These are phyloP conservation scores for Annona cherimola DNA, from an alignment of 164 flowering plant species.

Conservation along the genomic window DNA sequence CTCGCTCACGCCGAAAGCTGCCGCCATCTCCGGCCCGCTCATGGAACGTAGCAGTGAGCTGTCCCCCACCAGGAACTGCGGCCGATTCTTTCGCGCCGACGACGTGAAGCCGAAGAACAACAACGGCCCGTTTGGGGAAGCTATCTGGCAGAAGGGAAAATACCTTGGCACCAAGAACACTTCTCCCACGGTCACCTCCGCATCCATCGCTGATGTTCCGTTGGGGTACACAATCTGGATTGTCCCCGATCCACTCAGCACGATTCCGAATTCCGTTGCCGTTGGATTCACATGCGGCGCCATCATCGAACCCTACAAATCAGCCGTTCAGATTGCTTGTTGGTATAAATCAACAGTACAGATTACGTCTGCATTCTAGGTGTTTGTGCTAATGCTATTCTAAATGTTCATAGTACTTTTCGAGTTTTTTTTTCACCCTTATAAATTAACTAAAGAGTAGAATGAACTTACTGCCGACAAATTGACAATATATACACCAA, in stretches of 20 bases:
- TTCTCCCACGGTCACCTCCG: constrained; percentile 59
- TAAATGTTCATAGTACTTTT: not conserved
- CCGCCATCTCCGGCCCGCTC: constrained; percentile 59
- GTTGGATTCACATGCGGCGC: constrained; percentile 89
- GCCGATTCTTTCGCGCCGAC: constrained; percentile 57
- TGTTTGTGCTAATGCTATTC: not conserved
- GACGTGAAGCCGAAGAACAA: constrained; percentile 98
- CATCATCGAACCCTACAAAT: constrained; percentile 85
- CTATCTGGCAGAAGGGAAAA: constrained; percentile 93
- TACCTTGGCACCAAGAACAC: constrained; percentile 78
- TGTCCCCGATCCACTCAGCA: constrained; percentile 55
- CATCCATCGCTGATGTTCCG: constrained; percentile 62
- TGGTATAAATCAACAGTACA: not conserved
- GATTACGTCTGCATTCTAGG: not conserved
- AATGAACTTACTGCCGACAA: constrained; percentile 58
- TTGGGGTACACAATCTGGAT: constrained; percentile 79
- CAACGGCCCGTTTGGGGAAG: constrained; percentile 63
- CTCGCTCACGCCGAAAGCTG: constrained; percentile 46
- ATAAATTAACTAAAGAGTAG: too few relatives aligned
- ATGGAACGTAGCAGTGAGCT: constrained; percentile 48
- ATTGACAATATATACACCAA: constrained; percentile 71
- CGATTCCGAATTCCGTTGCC: constrained; percentile 82
- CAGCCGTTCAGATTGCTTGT: not conserved
- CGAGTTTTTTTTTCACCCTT: not conserved
- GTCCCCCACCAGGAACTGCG: constrained; percentile 76